Base-by-base conservation (phyloP, 768 basidiomycete genomes). In the Boletus sp. region DNA sequence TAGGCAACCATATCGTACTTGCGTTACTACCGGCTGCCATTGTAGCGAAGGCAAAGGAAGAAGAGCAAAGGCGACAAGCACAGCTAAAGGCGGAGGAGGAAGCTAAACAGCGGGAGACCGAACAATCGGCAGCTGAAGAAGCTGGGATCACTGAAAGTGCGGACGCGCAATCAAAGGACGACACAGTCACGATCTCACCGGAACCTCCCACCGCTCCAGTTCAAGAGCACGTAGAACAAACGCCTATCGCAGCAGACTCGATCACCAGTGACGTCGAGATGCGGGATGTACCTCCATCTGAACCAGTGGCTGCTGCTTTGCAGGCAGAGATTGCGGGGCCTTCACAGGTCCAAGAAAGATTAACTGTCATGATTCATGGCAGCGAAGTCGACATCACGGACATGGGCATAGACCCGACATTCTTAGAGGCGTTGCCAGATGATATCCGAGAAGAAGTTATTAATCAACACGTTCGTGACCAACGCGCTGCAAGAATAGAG, bases 401-500 rank as follows among this genome's bases (percentile, higher is more conserved):
- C 63, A 96, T 94, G 35, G 97, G 97, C 5, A 98, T 99, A 65
- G 97, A 99, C 68, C 93, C 95, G 2, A 94, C 93, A 6, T 99
- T 99, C 81, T 76, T 99, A 53, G 94, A 98, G 73, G 97, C 97
- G 25, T 75, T 99, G 9, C 97, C 97, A 0, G 97, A 99, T 66
- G 96, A 98, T 60, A 98, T 99, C 88, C 84, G 97, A 47, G 96
- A 97, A 67, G 97, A 99, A 67, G 93, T 99, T 34, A 79, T 99
- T 50, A 94, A 95, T 64, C 97, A 99, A 66, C 96, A 99, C 66
- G 85, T 98, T 61, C 87, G 94, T 9, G 97, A 98, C 62, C 91
- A 87, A 56, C 85, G 88, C 38, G 85, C 90, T 11, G 84, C 92
- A 5, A 78, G 84, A 65, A 75, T 85, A 52, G 88, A 88, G 68